Evolutionary conservation across 768 basidiomycete genomes (phyloP).

Genomic region (Cystobasidium ongulense): DNA sequence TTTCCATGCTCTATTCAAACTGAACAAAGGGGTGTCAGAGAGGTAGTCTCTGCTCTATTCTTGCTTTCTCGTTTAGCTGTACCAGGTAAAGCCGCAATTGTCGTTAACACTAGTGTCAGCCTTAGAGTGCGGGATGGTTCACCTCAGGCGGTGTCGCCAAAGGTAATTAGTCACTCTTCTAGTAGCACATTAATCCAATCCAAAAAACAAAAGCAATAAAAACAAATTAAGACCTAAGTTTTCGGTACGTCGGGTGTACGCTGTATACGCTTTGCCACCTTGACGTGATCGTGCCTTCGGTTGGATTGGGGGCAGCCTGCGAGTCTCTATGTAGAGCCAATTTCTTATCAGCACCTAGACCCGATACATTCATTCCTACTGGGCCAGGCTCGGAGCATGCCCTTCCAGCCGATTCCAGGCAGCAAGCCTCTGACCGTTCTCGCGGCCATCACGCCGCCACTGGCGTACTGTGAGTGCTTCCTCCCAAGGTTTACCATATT

Average conservation of each 20-base stretch:
- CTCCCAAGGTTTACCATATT: too few species aligned
- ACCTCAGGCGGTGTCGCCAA: background rate
- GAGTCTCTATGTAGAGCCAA: too few species aligned
- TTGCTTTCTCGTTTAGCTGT: background rate
- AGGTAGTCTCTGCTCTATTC: background rate
- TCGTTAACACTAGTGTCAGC: background rate
- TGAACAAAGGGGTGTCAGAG: background rate
- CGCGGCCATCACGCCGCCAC: conserved; percentile 18
- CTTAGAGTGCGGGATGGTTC: background rate
- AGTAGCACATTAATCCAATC: background rate
- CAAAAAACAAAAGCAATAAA: background rate
- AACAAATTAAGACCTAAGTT: background rate
- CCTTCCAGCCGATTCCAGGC: conserved; percentile 25
- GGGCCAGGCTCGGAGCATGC: background rate
- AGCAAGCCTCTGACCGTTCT: conserved; percentile 11
- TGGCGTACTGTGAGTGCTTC: conserved; percentile 20
- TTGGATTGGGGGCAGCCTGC: background rate
- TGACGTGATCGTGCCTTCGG: background rate
- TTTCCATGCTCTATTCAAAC: background rate
- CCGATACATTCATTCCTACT: too few species aligned
- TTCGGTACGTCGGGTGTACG: background rate
- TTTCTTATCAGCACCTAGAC: too few species aligned
- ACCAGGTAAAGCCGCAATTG: background rate
- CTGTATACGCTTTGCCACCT: background rate
- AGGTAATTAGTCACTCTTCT: background rate